Base-by-base conservation (phyloP, 495 filamentous ascomycete species). In the Beverwykella pulmonaria region DNA sequence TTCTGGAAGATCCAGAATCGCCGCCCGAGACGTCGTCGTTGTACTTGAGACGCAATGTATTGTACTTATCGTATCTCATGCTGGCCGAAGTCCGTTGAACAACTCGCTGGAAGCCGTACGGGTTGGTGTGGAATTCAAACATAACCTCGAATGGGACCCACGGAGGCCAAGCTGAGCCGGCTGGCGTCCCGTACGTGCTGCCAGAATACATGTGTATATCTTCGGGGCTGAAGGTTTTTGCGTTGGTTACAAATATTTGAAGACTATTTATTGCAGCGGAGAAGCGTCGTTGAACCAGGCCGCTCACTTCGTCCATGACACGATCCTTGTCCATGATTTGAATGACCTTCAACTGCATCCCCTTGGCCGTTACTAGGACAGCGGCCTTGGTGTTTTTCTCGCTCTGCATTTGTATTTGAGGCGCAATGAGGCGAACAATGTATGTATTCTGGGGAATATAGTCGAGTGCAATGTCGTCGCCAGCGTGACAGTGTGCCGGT, bases 81-180 rank as follows among this genome's bases (percentile, higher is more conserved):
- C 86, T 92, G 34, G 93, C 93, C 1, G 94, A 98, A 6, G 94
- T 98, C 75, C 91, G 90, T 70, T 97, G 90, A 47, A 98, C 91
- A 29, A 98, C 92, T 27, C 95, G 85, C 67, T 92, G 92, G 80
- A 97, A 98, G 29, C 95, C 94, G 73, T 96, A 97, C 0, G 94
- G 93, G 73, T 93, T 89, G 20, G 89, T 80, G 58, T 91, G 79
- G 78, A 97, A 98, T 78, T 98, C 93, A 67, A 97, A 97, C 89
- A 97, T 97, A 61, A 95, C 90, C 78, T 98, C 94, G 79, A 98
- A 86, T 2, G 94, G 93, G 39, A 98, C 89, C 94, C 94, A 98
- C 29, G 94, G 94, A 3, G 94, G 94, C 94, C 94, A 98, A 4
- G 90, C 86, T 29, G 92, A 92, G 17, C 89, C 90, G 27, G 86